Evolutionary conservation across 192 early-diverging fungal species (phyloP), one percentile per base, ranked within the genome.

Genomic region (Paraglomus brasilianum): DNA sequence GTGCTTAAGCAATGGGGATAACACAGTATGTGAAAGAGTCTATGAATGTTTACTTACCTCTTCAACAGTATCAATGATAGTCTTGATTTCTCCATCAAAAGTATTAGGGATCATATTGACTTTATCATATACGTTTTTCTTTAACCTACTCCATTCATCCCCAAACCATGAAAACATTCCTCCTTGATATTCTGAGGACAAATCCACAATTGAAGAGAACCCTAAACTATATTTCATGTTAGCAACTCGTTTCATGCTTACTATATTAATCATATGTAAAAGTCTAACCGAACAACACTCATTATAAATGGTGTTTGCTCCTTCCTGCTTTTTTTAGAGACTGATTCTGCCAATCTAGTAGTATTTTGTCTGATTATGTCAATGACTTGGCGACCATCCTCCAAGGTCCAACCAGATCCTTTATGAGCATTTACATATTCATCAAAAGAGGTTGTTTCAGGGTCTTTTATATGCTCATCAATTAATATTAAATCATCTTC

Each of bases 101-200:
- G 48, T 17, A 9, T 11, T 51, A 5, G 61, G 22, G 11, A 40
- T 41, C 21, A 72, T 52, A 5, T 72, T 50, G 9, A 72, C 45
- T 6, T 50, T 9, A 8, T 51, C 63, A 5, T 36, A 50, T 2
- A 9, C 61, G n/a, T 66, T 65, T 9, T 14, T 17, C 44, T 63
- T 72, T 7, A 72, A 36, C 1, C 9, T 10, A 11, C 8, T 6
- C 50, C 71, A 72, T 15, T 65, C 44, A 4, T 55, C 17, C 17
- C 63, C 71, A 43, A 72, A 72, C 61, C 71, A 72, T 48, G 38
- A 24, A 1, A 24, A 55, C 61, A 72, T 72, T 1, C 71, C 61
- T 3, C 17, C 62, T 17, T 24, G n/a, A 50, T 66, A 72, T 66
- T 72, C 61, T 14, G 71, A 72, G 21, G 61, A 65, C 13, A 72